Evolutionary conservation across 2,329 filamentous ascomycete species (phyloP).

Genomic region (Fusarium bactridioides): DNA sequence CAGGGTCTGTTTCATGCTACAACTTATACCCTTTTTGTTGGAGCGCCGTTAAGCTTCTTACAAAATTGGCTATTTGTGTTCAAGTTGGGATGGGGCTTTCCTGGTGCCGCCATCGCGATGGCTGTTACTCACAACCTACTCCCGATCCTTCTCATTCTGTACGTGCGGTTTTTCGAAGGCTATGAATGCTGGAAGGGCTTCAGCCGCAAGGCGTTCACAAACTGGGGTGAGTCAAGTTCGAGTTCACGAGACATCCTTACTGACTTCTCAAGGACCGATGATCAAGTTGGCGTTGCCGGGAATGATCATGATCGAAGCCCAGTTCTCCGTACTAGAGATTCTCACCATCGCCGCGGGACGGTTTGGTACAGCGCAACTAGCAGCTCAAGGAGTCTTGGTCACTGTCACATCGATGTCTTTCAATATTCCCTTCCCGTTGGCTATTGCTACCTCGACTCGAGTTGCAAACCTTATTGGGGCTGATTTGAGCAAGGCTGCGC

Average conservation of each 20-base stretch:
- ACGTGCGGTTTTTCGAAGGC: constrained; percentile 75
- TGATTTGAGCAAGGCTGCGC: constrained; percentile 77
- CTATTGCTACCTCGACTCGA: constrained; percentile 85
- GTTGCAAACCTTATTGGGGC: constrained; percentile 91
- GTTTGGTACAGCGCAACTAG: constrained; percentile 78
- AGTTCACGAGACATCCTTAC: neutral
- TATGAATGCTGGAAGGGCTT: constrained; percentile 83
- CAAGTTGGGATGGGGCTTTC: constrained; percentile 70
- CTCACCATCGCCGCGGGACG: constrained; percentile 80
- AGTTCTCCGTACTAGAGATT: constrained; percentile 89
- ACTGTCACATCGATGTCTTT: constrained; percentile 81
- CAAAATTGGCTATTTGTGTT: constrained; percentile 81
- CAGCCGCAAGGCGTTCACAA: constrained; percentile 69
- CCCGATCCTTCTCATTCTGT: constrained; percentile 74
- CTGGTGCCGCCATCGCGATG: constrained; percentile 81
- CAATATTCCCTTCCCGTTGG: constrained; percentile 88
- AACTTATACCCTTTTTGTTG: constrained; percentile 76
- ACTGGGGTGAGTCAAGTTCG: constrained; percentile 60
- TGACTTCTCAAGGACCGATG: constrained; percentile 62
- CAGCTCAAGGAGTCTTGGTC: constrained; percentile 83
- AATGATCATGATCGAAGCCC: constrained; percentile 89
- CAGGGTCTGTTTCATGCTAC: constrained; percentile 80
- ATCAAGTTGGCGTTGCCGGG: constrained; percentile 84
- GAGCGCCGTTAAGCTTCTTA: constrained; percentile 76
- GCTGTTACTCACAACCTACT: constrained; percentile 78